These are phyloP conservation scores for Emergomyces africanus DNA, from an alignment of 2,329 filamentous ascomycete species.

Conservation along the genomic window DNA sequence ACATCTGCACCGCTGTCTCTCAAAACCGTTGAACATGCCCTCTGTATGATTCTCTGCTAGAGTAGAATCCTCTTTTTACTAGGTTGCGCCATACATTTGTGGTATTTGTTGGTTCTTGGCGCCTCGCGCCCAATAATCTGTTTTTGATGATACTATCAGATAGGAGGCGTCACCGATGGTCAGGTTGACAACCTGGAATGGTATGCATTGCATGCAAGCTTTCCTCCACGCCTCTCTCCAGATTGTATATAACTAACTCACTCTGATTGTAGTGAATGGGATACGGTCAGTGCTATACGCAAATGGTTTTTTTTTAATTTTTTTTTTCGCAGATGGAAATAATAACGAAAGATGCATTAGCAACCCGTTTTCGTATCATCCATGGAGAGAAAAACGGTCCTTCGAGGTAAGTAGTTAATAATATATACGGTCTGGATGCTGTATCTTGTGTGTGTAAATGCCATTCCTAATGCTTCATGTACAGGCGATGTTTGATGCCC, in stretches of 20 bases:
- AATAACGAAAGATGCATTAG: constrained; percentile 29
- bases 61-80: neutral
- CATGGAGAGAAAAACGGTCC: constrained; percentile 60
- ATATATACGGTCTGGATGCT: neutral
- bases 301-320: neutral
- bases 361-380: constrained; percentile 73
- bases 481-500: constrained; percentile 82
- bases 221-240: neutral
- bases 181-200: constrained; percentile 79
- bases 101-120: neutral
- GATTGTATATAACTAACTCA: constrained; percentile 13
- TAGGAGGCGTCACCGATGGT: constrained; percentile 25
- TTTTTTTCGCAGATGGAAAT: neutral
- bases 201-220: constrained; percentile 32
- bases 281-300: constrained; percentile 45
- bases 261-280: constrained; percentile 53
- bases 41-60: neutral
- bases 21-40: neutral
- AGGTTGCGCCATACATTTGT: neutral
- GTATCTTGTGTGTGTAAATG: neutral
- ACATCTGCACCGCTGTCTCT: neutral
- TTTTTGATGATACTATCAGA: neutral
- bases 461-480: neutral
- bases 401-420: constrained; percentile 44
- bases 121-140: too few relatives aligned